Conservation (phyloP, 345 rosid species). For the Hevea brasiliensis region DNA sequence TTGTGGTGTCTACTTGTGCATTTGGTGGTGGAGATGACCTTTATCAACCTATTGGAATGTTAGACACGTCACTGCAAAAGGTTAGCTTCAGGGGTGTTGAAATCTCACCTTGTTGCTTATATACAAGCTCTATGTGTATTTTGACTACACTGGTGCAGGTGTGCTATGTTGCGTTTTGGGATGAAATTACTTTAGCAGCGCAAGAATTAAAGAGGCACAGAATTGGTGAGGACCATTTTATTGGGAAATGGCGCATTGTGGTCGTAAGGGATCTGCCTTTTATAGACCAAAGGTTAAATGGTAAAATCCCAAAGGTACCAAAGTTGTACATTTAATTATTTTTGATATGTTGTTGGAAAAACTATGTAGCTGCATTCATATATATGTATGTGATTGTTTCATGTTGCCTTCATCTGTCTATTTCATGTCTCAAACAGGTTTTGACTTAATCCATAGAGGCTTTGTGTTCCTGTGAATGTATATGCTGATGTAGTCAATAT, state of each 20-base stretch:
- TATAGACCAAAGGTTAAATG: constrained; percentile 85
- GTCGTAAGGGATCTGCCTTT: constrained; percentile 82
- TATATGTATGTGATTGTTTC: neutral
- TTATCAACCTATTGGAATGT: constrained; percentile 90
- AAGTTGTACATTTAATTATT: neutral
- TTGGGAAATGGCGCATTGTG: constrained; percentile 89
- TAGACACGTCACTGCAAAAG: constrained; percentile 61
- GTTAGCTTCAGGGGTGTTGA: constrained; percentile 39
- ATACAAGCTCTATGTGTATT: constrained; percentile 12
- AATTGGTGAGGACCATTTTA: constrained; percentile 51
- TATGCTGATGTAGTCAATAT: neutral
- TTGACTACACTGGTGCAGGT: constrained; percentile 55
- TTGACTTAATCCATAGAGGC: neutral
- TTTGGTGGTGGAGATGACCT: constrained; percentile 99
- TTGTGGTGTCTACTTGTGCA: constrained; percentile 85
- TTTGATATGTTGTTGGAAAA: neutral
- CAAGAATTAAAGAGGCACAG: constrained; percentile 63
- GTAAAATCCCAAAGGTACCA: constrained; percentile 93
- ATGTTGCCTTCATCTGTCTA: neutral
- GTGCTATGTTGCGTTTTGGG: constrained; percentile 96
- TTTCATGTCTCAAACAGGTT: neutral
- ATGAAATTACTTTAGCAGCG: constrained; percentile 70
- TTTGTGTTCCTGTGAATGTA: neutral
- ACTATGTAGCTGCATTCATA: neutral
- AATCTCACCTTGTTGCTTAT: constrained; percentile 10